A percentile compares a stretch with the other conserved stretches of the same genome.
Conservation (phyloP, 2,329 filamentous ascomycete genomes). For the Teratosphaeria viscida region DNA sequence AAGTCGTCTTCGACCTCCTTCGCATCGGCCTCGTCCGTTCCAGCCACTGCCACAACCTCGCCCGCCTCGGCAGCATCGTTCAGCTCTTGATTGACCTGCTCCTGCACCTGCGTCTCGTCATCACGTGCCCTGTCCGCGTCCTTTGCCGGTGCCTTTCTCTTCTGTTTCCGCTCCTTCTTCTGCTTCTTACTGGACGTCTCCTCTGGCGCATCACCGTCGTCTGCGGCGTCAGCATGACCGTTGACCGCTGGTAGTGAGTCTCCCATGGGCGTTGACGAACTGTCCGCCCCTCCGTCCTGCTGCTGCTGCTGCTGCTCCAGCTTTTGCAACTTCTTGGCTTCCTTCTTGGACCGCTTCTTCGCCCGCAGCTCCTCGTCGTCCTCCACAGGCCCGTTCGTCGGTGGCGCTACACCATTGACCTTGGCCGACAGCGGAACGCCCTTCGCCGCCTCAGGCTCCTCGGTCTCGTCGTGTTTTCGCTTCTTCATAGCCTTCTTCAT, state of each 20-base stretch:
- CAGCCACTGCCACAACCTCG: constrained; percentile 5
- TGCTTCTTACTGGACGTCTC: not conserved
- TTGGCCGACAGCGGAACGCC: not conserved
- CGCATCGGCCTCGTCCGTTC: not conserved
- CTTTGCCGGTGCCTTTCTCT: constrained; percentile 5
- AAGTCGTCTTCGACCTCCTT: constrained; percentile 21
- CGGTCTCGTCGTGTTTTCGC: constrained; percentile 13
- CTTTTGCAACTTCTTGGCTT: constrained; percentile 7
- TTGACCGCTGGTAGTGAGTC: not conserved
- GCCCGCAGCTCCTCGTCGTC: constrained; percentile 11
- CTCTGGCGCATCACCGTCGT: not conserved
- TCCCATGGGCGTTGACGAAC: not conserved
- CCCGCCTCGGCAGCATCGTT: constrained; percentile 14
- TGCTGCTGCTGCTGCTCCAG: not conserved
- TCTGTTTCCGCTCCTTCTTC: constrained; percentile 7
- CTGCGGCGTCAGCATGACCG: not conserved
- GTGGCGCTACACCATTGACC: constrained; percentile 4
- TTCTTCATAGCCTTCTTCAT: constrained; percentile 25
- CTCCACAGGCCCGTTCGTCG: constrained; percentile 1
- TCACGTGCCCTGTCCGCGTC: constrained; percentile 6
- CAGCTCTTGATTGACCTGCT: constrained; percentile 21
- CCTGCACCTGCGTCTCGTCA: constrained; percentile 14
- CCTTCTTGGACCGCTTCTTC: constrained; percentile 18
- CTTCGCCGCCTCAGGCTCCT: constrained; percentile 4
- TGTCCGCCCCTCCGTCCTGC: not conserved